Conservation (phyloP, 495 filamentous ascomycete genomes). For the Penicillium dipodomyicola region DNA sequence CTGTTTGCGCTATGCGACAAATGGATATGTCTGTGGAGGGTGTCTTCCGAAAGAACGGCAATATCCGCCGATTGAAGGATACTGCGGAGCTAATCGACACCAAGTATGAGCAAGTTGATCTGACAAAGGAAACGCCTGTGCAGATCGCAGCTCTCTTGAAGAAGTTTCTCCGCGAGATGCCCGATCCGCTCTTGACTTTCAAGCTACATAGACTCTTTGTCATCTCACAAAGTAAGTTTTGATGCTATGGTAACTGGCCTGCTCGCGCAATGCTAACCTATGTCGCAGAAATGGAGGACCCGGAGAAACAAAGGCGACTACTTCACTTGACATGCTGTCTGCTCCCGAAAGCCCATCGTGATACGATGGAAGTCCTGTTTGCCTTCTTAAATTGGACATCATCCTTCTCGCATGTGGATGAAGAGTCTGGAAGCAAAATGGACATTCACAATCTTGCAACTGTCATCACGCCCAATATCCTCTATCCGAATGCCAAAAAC, state of each 20-base stretch:
- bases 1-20: slow-evolving; percentile 88
- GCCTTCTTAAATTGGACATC: slow-evolving; percentile 97
- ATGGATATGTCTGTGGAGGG: slow-evolving; percentile 99
- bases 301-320: slow-evolving; percentile 76
- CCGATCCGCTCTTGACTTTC: slow-evolving; percentile 91
- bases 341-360: slow-evolving; percentile 86
- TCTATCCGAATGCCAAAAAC: slow-evolving; percentile 70
- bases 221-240: slow-evolving; percentile 70
- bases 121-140: slow-evolving; percentile 81
- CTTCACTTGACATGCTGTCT: slow-evolving; percentile 92
- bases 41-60: slow-evolving; percentile 98
- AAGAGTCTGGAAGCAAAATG: slow-evolving; percentile 93
- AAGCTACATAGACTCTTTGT: slow-evolving; percentile 93
- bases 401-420: slow-evolving; percentile 95
- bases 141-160: slow-evolving; percentile 94
- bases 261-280: slow-evolving; percentile 26
- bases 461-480: slow-evolving; percentile 96
- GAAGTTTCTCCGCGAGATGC: slow-evolving; percentile 91
- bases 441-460: slow-evolving; percentile 97
- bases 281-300: slow-evolving; percentile 69
- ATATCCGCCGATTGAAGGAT: slow-evolving; percentile 86
- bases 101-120: slow-evolving; percentile 74
- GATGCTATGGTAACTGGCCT: not conserved
- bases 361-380: slow-evolving; percentile 93
- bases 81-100: slow-evolving; percentile 82